Evolutionary conservation across 331 rosid species (phyloP).

Genomic region (Dryas integrifolia): DNA sequence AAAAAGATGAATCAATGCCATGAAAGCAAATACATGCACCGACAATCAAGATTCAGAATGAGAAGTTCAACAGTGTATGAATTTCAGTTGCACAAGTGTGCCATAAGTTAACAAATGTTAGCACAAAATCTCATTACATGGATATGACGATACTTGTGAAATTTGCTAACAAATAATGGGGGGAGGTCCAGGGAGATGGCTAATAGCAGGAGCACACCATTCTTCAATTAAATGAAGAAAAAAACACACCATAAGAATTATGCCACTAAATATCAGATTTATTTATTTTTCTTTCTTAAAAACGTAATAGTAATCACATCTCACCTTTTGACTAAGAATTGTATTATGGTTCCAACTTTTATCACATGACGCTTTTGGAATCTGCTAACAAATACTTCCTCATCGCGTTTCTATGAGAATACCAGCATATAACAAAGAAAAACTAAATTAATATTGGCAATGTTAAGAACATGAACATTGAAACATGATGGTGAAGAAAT

Average conservation of each 20-base stretch:
- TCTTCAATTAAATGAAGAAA: constrained; percentile 45
- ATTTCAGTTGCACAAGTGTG: not conserved
- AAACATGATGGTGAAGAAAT: constrained; percentile 10
- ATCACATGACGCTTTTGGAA: constrained; percentile 67
- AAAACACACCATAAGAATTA: not conserved
- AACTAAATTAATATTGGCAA: not conserved
- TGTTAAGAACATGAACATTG: not conserved
- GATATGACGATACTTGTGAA: too few relatives aligned
- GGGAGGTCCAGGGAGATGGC: too few relatives aligned
- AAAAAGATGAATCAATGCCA: constrained; percentile 30
- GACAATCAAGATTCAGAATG: not conserved
- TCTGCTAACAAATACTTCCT: constrained; percentile 60
- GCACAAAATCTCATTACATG: not conserved
- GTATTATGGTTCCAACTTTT: constrained; percentile 71
- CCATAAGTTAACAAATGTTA: not conserved
- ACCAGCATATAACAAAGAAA: constrained; percentile 14
- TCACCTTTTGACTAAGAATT: constrained; percentile 80
- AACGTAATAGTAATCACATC: constrained; percentile 16
- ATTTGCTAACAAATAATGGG: too few relatives aligned
- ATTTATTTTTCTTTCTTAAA: not conserved
- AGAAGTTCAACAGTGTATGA: not conserved
- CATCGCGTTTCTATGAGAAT: constrained; percentile 55
- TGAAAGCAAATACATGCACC: not conserved
- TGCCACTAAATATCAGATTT: not conserved
- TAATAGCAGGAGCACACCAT: constrained; percentile 32